A percentile compares a stretch with the other conserved stretches of the same genome.
These are phyloP conservation scores for Yarrowia hollandica DNA, from an alignment of 805 yeast genomes.

Conservation along the genomic window DNA sequence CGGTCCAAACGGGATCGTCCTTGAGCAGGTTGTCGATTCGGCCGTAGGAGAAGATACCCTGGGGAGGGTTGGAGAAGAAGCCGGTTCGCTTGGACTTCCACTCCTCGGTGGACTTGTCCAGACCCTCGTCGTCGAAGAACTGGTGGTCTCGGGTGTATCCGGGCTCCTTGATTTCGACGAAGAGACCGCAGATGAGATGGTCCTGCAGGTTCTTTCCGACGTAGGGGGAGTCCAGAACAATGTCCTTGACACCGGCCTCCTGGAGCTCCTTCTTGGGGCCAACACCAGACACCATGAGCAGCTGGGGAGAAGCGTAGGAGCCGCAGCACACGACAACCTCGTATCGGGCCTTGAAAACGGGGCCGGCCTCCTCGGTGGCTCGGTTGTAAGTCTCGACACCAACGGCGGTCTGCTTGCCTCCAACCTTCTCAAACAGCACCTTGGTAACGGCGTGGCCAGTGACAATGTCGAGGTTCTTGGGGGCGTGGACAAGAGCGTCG, in stretches of 20 bases:
- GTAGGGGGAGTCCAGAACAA: slow-evolving; percentile 38
- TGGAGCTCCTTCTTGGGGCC: slow-evolving; percentile 40
- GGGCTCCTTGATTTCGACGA: slow-evolving; percentile 22
- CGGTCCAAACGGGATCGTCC: slow-evolving; percentile 33
- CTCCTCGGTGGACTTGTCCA: slow-evolving; percentile 27
- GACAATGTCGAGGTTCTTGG: slow-evolving; percentile 26
- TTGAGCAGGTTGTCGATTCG: slow-evolving; percentile 36
- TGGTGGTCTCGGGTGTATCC: slow-evolving; percentile 28
- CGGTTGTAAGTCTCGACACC: slow-evolving; percentile 29
- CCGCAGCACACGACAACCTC: slow-evolving; percentile 41
- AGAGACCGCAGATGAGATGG: slow-evolving; percentile 37
- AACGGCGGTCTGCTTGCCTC: slow-evolving; percentile 27
- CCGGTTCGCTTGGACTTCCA: slow-evolving; percentile 29
- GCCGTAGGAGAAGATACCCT: slow-evolving; percentile 28
- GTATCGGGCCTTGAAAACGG: slow-evolving; percentile 36
- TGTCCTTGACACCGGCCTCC: slow-evolving; percentile 37
- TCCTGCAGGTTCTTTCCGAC: slow-evolving; percentile 43
- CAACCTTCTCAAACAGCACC: slow-evolving; percentile 26
- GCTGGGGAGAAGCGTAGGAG: slow-evolving; percentile 41
- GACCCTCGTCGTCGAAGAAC: slow-evolving; percentile 28
- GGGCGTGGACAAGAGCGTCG: slow-evolving; percentile 29
- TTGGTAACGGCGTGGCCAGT: slow-evolving; percentile 29
- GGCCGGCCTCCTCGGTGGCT: slow-evolving; percentile 30
- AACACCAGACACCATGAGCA: slow-evolving; percentile 41
- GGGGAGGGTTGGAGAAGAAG: slow-evolving; percentile 30